Conservation (phyloP, 352 stramenopile genomes). For the Globisporangium lucens region DNA sequence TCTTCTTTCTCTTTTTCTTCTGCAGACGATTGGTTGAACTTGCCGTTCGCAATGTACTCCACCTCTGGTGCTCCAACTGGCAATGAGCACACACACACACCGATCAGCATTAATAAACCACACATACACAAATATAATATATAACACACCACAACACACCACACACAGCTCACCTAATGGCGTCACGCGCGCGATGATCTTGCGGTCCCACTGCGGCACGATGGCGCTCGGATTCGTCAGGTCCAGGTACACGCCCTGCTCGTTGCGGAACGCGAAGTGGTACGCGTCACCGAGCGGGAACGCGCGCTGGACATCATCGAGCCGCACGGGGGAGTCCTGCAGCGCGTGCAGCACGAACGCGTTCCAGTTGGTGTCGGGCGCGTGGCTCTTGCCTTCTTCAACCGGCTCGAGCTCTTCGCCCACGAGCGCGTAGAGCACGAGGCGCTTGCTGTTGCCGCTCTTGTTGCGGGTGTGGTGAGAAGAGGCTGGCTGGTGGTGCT, state of each 20-base stretch:
- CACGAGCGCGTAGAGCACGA: conserved; percentile 71
- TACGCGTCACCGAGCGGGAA: conserved; percentile 69
- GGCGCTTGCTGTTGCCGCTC: conserved; percentile 9
- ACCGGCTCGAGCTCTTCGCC: conserved; percentile 54
- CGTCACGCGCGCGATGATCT: conserved; percentile 68
- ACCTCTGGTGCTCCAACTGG: conserved; percentile 42
- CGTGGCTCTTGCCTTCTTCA: conserved; percentile 39
- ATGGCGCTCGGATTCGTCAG: conserved; percentile 63
- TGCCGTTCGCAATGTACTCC: conserved; percentile 27
- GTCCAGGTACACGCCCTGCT: conserved; percentile 63
- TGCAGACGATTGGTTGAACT: neutral
- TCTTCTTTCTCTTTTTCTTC: neutral
- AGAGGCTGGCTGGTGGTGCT: conserved; percentile 7
- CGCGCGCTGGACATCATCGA: conserved; percentile 58
- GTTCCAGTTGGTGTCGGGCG: conserved; percentile 66
- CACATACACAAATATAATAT: neutral
- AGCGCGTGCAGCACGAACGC: conserved; percentile 48
- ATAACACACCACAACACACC: neutral
- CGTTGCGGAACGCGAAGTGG: conserved; percentile 78
- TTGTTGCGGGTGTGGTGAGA: conserved; percentile 7
- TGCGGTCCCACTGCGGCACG: conserved; percentile 61
- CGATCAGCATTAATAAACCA: neutral
- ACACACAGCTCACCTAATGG: conserved; percentile 31
- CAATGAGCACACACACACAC: neutral
- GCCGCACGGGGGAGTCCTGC: conserved; percentile 24